Evolutionary conservation across 352 stramenopile genomes (phyloP).

Genomic region (Elongisporangium prolatum): DNA sequence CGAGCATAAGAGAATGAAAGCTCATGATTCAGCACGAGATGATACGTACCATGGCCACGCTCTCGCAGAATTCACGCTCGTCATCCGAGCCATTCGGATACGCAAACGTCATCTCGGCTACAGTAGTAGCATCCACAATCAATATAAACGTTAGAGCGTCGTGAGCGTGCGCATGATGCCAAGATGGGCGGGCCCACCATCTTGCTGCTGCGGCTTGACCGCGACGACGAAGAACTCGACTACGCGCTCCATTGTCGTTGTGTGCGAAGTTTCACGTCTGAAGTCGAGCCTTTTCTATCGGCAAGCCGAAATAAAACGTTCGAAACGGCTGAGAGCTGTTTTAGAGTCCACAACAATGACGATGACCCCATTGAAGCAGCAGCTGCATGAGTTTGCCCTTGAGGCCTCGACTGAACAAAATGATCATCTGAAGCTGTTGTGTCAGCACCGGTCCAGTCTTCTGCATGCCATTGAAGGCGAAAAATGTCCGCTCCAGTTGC

Average conservation of each 20-base stretch:
- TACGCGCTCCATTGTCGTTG: conserved; percentile 8
- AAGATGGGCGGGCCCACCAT: conserved; percentile 10
- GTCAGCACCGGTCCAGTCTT: neutral
- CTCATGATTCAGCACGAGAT: neutral
- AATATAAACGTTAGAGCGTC: neutral
- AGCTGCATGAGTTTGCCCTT: no score
- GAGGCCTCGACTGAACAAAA: no score
- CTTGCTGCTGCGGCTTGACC: conserved; percentile 15
- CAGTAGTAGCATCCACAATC: no score
- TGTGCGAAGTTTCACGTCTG: neutral
- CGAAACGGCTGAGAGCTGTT: conserved; percentile 1
- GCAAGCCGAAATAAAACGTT: no score
- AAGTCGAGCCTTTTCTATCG: neutral
- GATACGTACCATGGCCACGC: conserved; percentile 31
- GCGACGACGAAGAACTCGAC: conserved; percentile 46
- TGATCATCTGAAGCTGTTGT: no score
- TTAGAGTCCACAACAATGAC: neutral
- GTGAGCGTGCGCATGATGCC: neutral
- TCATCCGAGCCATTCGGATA: conserved; percentile 26
- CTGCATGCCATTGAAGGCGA: neutral
- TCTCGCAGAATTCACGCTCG: conserved; percentile 39
- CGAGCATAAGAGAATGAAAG: neutral
- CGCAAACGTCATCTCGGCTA: conserved; percentile 25
- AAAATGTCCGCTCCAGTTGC: neutral
- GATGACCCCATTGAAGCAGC: neutral